A percentile compares a stretch with the other conserved stretches of the same genome.
phyloP scores from a whole-genome alignment of 2,329 filamentous ascomycete species.

The Chaetomium sp. region DNA sequence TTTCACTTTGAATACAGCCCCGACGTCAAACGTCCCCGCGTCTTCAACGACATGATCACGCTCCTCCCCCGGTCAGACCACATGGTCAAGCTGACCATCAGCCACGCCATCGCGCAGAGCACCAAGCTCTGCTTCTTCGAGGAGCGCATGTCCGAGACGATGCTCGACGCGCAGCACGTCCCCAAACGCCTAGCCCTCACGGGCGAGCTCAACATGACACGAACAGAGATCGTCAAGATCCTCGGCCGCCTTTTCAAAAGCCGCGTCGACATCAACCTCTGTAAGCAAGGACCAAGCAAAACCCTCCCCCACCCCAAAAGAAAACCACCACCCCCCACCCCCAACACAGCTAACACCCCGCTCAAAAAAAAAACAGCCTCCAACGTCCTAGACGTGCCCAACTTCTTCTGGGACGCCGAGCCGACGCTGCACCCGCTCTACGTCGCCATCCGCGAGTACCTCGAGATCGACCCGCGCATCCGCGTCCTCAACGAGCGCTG shows the following conservation, averaged over 20 bases:
- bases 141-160: slow-evolving; percentile 91
- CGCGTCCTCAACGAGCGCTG: slow-evolving; percentile 97
- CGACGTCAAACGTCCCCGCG: slow-evolving; percentile 79
- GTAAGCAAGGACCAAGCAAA: slow-evolving; percentile 56
- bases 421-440: slow-evolving; percentile 94
- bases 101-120: slow-evolving; percentile 94
- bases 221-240: slow-evolving; percentile 89
- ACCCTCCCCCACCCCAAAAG: not conserved
- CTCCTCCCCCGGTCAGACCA: slow-evolving; percentile 86
- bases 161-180: slow-evolving; percentile 89
- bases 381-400: slow-evolving; percentile 93
- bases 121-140: slow-evolving; percentile 97
- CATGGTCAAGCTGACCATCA: slow-evolving; percentile 98
- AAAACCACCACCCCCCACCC: not conserved
- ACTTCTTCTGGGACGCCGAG: slow-evolving; percentile 98
- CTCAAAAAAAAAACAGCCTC: slow-evolving; percentile 67
- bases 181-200: slow-evolving; percentile 87
- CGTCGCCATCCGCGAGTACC: slow-evolving; percentile 90
- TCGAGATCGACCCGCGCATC: slow-evolving; percentile 94
- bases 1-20: slow-evolving; percentile 98
- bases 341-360: slow-evolving; percentile 27
- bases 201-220: slow-evolving; percentile 85
- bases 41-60: slow-evolving; percentile 99
- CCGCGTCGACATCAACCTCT: slow-evolving; percentile 94
- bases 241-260: slow-evolving; percentile 89